These are phyloP conservation scores for Candida nanaspora DNA, from an alignment of 805 yeast species.

Conservation along the genomic window DNA sequence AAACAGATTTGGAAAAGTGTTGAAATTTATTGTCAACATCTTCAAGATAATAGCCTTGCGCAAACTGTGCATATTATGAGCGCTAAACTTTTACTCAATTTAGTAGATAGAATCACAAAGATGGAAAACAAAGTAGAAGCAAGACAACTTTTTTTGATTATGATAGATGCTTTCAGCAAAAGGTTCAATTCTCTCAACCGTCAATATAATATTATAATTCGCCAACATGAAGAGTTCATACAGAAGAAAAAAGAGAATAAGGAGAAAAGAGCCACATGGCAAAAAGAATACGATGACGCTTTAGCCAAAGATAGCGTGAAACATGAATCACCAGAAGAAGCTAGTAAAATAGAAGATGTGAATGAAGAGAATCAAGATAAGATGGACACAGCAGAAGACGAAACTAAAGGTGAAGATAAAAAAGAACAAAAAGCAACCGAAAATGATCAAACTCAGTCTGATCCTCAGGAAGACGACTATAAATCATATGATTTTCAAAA, in stretches of 20 bases:
- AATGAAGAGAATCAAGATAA: slow-evolving; percentile 1
- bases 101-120: slow-evolving; percentile 83
- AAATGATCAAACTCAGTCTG: slow-evolving; percentile 12
- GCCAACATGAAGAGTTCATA: slow-evolving; percentile 50
- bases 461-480: slow-evolving; percentile 4
- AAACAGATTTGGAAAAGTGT: slow-evolving; percentile 86
- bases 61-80: slow-evolving; percentile 94
- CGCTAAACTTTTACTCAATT: slow-evolving; percentile 78
- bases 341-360: slow-evolving; percentile 1
- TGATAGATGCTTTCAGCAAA: slow-evolving; percentile 81
- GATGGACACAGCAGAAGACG: slow-evolving; percentile 1
- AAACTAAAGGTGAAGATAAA: slow-evolving; percentile 12
- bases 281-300: slow-evolving; percentile 33
- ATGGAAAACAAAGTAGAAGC: slow-evolving; percentile 77
- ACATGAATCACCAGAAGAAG: slow-evolving; percentile 1
- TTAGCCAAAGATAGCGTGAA: slow-evolving; percentile 9
- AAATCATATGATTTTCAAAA: slow-evolving; percentile 34
- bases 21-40: slow-evolving; percentile 66
- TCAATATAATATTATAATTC: slow-evolving; percentile 59
- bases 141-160: slow-evolving; percentile 74
- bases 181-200: slow-evolving; percentile 71
- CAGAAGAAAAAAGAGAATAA: slow-evolving; percentile 35
- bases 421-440: slow-evolving; percentile 1
- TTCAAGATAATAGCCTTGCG: slow-evolving; percentile 77
- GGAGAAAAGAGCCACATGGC: slow-evolving; percentile 30